Evolutionary conservation across 352 stramenopile species (phyloP).

Genomic region (Phytopythium montanum): DNA sequence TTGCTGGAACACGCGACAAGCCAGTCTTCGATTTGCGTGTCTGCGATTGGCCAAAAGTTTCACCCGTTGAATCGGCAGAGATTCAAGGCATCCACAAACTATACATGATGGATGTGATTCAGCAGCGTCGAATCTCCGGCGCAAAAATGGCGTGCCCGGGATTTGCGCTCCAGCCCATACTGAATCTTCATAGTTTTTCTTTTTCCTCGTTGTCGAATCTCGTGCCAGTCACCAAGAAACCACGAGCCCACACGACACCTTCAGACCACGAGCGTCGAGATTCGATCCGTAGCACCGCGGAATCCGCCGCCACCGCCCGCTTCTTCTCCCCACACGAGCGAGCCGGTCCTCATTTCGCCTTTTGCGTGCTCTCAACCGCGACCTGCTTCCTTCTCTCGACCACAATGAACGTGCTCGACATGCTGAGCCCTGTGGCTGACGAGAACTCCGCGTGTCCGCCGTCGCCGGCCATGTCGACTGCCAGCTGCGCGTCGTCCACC

Average conservation of each 20-base stretch:
- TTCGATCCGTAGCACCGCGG: background rate
- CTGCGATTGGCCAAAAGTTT: slow-evolving; percentile 8
- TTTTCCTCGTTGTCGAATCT: slow-evolving; percentile 47
- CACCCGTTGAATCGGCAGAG: background rate
- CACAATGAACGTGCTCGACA: slow-evolving; percentile 44
- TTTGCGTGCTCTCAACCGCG: slow-evolving; percentile 10
- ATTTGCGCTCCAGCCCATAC: slow-evolving; percentile 4
- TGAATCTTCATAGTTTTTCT: slow-evolving; percentile 53
- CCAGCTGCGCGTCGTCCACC: slow-evolving; percentile 17
- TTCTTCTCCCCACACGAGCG: background rate
- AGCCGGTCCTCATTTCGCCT: slow-evolving; percentile 29
- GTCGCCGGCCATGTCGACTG: slow-evolving; percentile 34
- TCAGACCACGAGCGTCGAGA: background rate
- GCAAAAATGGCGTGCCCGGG: slow-evolving; percentile 5
- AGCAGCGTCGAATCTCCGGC: slow-evolving; percentile 10
- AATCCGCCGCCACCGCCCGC: background rate
- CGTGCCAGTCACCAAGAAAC: slow-evolving; percentile 11
- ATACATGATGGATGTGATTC: background rate
- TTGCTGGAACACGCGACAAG: slow-evolving; percentile 3
- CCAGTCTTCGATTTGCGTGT: background rate
- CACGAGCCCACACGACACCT: background rate
- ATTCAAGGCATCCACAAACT: background rate
- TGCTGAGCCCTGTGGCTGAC: slow-evolving; percentile 25
- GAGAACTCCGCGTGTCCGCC: slow-evolving; percentile 18
- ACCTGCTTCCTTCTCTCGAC: background rate